Base-by-base conservation (phyloP, 1,139 yeast species). In the Lodderomyces parapsilosis region DNA sequence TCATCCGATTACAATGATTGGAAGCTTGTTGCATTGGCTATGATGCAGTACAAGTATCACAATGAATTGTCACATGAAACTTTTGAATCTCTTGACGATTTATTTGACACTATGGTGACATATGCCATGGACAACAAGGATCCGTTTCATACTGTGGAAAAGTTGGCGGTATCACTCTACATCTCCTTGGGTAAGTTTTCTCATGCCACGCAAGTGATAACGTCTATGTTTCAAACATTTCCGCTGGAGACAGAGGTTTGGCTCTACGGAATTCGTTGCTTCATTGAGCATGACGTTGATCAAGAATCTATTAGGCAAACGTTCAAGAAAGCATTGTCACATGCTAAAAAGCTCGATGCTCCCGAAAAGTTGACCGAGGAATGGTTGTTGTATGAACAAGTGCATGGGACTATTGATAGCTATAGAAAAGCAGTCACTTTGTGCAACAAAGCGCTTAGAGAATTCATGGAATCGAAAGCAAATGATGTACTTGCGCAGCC, bases 361-460 rank as follows among this genome's bases (percentile, higher is more conserved):
- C 82, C 85, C 0, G 81, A 78, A 42, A 59, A 71, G 36, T 49
- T 81, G 3, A 55, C 71, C 11, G 77, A 76, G 42, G 81, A 76
- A 41, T 75, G 76, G 62, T 43, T 68, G 9, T 56, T 63, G 2
- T 76, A 59, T 52, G 76, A 71, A 42, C 63, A 65, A 34, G 49
- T 70, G 0, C 37, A 60, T 53, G 79, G 81, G 0, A 53, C 58
- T 20, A 43, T 54, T 3, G 43, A 43, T 1, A 46, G 59, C 0
- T 62, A 58, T 38, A 62, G 54, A 27, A 38, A 46, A 4, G 60
- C 73, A 1, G 47, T 50, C 3, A 49, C 51, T 2, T 49, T 43
- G 11, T 49, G 49, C 35, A 39, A 43, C 19, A 15, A 15, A 4
- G 41, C 42, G 7, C n/a, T 34, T n/a, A 6, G 14, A 11, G 28